Evolutionary conservation across 805 yeast species (phyloP), one percentile per base, ranked within the genome.

Genomic region (Saturnispora sekii): DNA sequence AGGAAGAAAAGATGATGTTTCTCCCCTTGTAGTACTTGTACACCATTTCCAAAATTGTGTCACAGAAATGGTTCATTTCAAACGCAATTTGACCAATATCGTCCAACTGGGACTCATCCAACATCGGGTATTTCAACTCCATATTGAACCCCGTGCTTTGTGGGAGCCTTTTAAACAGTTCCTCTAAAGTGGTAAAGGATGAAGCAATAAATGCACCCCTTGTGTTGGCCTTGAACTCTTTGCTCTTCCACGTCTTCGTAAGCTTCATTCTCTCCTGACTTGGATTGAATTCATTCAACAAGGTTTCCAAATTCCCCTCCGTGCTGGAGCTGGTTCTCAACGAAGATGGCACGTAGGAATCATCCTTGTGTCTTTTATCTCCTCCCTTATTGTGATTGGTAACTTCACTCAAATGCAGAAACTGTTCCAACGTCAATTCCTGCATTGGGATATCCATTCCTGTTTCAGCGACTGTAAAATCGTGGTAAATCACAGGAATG

Each of bases 371-470:
- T n/a, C 12, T 40, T 16, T 43, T 29, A 38, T 55, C 57, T 28
- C 53, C 43, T 26, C 18, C 29, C 17, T 36, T 21, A 5, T n/a
- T 37, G 35, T 43, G 45, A 32, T 50, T 47, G 7, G 55, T 53
- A 7, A 51, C 32, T 21, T 66, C 67, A 49, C 67, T 73, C 50
- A 76, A 70, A 28, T 77, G 75, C 58, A 85, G 65, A 53, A 90
- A 90, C 62, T 90, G 97, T 59, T 90, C 97, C 18, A 80, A 69
- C 0, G 97, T 89, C 57, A 90, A 67, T 28, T 82, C 78, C 63
- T 89, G 96, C 96, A 90, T 89, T 3, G 97, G 97, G 41, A 89
- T 82, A 65, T 90, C 97, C 41, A 85, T 87, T 14, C 97, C 97
- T 5, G 95, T 80, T 58, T 90, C 97, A 2, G 96, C 95, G 41